Evolutionary conservation across 1,284 basidiomycete species (phyloP), one percentile per base, ranked within the genome.

Genomic region (Xerocomus alliaceus): DNA sequence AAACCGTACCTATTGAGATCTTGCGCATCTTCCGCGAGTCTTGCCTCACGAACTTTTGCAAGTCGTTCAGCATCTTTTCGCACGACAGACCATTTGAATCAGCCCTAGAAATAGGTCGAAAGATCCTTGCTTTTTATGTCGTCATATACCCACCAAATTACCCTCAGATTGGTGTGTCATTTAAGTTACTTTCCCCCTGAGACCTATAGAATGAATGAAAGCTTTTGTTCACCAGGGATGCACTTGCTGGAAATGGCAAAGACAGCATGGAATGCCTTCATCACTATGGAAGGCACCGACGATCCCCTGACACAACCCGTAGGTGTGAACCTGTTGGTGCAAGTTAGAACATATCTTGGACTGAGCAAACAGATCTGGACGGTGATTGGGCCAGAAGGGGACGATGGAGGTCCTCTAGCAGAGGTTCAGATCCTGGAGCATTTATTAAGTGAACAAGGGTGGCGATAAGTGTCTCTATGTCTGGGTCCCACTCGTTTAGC

Each of bases 211-310:
- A n/a, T n/a, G n/a, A n/a, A n/a, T n/a, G n/a, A n/a, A n/a, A n/a
- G n/a, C 22, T 1, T 35, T 28, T n/a, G 44, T 58, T 42, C n/a
- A 47, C 35, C 56, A 92, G 90, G 90, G 13, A 80, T 91, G 77
- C 90, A 92, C 73, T 77, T 86, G n/a, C 72, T 92, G 18, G 90
- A 92, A 71, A 73, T 91, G 67, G 83, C 89, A 4, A 92, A 92
- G 77, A 87, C 88, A 4, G 79, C 81, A 10, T 92, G 90, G 91
- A 92, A 92, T 70, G 80, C 78, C 8, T 75, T 79, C 13, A 65
- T 80, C 55, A 79, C 70, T 10, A 53, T 55, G 32, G 64, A 72
- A 29, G 28, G n/a, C 5, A n/a, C 24, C 11, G 56, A n/a, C n/a
- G n/a, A 60, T 22, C 28, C 52, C 12, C 24, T 31, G 26, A 44